A percentile compares a stretch with the other conserved stretches of the same genome.
These are phyloP conservation scores for Trichosporon faecale DNA, from an alignment of 1,284 basidiomycete species.

Conservation along the genomic window DNA sequence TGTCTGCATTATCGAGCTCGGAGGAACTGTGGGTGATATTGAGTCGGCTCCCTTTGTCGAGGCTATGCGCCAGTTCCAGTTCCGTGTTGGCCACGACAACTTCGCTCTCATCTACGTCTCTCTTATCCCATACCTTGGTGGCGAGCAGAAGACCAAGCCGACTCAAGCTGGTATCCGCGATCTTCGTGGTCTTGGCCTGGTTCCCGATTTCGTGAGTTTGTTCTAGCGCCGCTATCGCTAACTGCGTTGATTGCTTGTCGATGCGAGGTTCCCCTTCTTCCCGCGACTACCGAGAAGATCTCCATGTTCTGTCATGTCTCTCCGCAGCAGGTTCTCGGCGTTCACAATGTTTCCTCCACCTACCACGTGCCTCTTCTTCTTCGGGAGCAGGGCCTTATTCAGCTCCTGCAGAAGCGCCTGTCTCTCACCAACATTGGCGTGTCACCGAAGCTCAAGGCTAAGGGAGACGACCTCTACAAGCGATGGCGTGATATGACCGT, in stretches of 20 bases:
- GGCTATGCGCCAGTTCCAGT: conserved; percentile 99
- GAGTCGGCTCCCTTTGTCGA: conserved; percentile 97
- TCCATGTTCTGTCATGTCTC: conserved; percentile 99
- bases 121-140: conserved; percentile 96
- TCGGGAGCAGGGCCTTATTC: conserved; percentile 84
- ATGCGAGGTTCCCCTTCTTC: conserved; percentile 64
- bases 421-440: conserved; percentile 65
- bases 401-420: conserved; percentile 78
- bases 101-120: conserved; percentile 97
- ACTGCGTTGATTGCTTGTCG: conserved; percentile 80
- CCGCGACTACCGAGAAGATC: conserved; percentile 88
- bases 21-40: conserved; percentile 93
- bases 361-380: conserved; percentile 96
- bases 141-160: conserved; percentile 99
- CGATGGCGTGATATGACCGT: conserved; percentile 83
- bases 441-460: conserved; percentile 59
- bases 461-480: conserved; percentile 64
- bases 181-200: conserved; percentile 84
- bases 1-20: conserved; percentile 97
- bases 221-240: background rate
- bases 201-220: conserved; percentile 78
- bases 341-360: conserved; percentile 94
- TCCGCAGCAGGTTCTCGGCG: conserved; percentile 89
- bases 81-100: conserved; percentile 94
- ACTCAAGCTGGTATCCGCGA: conserved; percentile 97